Evolutionary conservation across 345 rosid species (phyloP).

Genomic region (Gossypioides kirkii): DNA sequence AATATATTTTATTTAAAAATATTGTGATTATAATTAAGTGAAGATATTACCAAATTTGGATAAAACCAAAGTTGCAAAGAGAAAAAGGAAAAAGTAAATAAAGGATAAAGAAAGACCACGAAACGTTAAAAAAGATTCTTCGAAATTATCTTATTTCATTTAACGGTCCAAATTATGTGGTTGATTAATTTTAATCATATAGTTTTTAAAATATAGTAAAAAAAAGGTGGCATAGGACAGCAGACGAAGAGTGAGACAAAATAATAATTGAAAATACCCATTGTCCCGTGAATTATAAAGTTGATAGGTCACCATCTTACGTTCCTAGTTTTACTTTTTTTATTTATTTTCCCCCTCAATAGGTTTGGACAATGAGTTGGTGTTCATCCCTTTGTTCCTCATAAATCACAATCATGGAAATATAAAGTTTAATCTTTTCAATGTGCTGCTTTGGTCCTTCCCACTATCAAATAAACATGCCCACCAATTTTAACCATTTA

Average conservation of each 20-base stretch:
- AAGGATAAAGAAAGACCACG: no score
- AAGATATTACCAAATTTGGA: no score
- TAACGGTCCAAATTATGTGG: no score
- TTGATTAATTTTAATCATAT: no score
- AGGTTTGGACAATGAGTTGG: not conserved
- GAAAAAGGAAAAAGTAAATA: no score
- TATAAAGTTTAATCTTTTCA: not conserved
- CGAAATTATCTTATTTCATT: no score
- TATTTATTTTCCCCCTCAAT: not conserved
- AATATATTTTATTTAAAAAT: no score
- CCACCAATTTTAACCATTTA: not conserved
- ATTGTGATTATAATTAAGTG: no score
- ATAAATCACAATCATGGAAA: not conserved
- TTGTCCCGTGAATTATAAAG: not conserved
- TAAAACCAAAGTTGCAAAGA: no score
- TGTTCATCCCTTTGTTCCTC: not conserved
- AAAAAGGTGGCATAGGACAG: not conserved
- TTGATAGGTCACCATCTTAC: not conserved
- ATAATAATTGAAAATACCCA: not conserved
- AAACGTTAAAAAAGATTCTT: no score
- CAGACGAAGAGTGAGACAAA: not conserved
- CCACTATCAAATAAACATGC: not conserved
- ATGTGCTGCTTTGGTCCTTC: not conserved
- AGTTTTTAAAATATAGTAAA: not conserved
- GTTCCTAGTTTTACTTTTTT: no score